Evolutionary conservation across 2,329 filamentous ascomycete species (phyloP).

Genomic region (Claviceps spartinae): DNA sequence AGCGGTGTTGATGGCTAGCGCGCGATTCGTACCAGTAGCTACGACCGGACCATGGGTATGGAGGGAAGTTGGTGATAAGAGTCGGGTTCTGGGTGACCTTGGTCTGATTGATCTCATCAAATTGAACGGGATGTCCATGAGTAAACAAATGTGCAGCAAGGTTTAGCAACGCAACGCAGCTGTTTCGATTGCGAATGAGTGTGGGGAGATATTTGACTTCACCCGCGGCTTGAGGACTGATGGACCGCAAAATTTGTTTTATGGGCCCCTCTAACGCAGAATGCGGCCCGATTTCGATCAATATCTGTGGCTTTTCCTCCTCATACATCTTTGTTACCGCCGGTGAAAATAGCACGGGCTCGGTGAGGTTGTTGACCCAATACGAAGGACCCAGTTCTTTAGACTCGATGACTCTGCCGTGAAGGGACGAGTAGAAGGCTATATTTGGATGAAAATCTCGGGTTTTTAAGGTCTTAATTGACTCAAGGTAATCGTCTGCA

Average conservation of each 20-base stretch:
- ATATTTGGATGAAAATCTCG: conserved; percentile 13
- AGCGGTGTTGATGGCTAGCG: conserved; percentile 26
- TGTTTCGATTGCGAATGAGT: conserved; percentile 38
- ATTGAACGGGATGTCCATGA: conserved; percentile 30
- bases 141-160: conserved; percentile 30
- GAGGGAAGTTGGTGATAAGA: conserved; percentile 29
- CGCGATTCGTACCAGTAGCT: conserved; percentile 36
- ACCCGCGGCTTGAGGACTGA: conserved; percentile 24
- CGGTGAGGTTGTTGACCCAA: conserved; percentile 32
- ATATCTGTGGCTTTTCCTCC: conserved; percentile 12
- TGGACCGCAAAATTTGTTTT: conserved; percentile 34
- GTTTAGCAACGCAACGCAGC: conserved; percentile 30
- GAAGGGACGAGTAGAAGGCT: conserved; percentile 34
- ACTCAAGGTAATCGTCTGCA: conserved; percentile 31
- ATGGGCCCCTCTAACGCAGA: conserved; percentile 35
- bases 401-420: conserved; percentile 23
- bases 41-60: conserved; percentile 34
- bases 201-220: conserved; percentile 30
- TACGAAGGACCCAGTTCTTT: conserved; percentile 25
- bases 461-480: conserved; percentile 11
- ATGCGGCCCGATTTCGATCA: conserved; percentile 35
- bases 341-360: conserved; percentile 29
- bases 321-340: conserved; percentile 17
- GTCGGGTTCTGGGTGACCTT: conserved; percentile 3
- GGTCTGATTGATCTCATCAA: conserved; percentile 32